Base-by-base conservation (phyloP, 208 protist genomes). In the Eutreptiella sp. region DNA sequence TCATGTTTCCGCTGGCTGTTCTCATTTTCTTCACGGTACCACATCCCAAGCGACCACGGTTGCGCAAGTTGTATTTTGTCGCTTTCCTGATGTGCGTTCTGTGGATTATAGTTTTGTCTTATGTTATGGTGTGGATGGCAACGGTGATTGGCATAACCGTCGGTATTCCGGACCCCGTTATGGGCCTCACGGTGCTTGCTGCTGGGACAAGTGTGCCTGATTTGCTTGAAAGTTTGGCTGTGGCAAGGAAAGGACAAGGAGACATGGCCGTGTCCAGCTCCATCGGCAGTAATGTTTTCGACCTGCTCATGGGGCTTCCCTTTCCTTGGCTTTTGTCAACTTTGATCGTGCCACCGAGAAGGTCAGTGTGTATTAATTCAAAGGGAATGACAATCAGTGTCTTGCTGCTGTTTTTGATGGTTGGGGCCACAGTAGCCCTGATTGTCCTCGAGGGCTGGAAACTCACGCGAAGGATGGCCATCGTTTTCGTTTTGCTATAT, bases 191-290 rank as follows among this genome's bases (percentile, higher is more conserved):
- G 16, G 50, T 57, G 11, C 50, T 57, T 7, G 36, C 36, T 11
- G 50, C 50, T 11, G 50, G 50, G 9, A 57, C 50, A 9, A 60
- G 38, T n/a, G 35, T 72, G 31, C 67, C 67, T 11, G 60, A 66
- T 43, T 4, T 45, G 19, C 5, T 66, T 3, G 53, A 11, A 5
- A 47, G 26, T 7, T 47, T 66, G 3, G 5, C 48, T 4, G 60
- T 66, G 4, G 60, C 60, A 5, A 46, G 50, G 29, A 5, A 66
- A 9, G 60, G 60, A 16, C 26, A 45, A n/a, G 60, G 47, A 7
- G 54, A 67, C 55, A 66, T 66, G 60, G 55, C 55, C 16, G 60
- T 66, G 9, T 64, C 52, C 26, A 62, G 16, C 19, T 7, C 52
- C 4, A 66, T 66, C 4, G 60, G 60, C 19, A 35, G 19, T 5